phyloP scores from a whole-genome alignment of 257 asterid species.

The Solanum verrucosum region DNA sequence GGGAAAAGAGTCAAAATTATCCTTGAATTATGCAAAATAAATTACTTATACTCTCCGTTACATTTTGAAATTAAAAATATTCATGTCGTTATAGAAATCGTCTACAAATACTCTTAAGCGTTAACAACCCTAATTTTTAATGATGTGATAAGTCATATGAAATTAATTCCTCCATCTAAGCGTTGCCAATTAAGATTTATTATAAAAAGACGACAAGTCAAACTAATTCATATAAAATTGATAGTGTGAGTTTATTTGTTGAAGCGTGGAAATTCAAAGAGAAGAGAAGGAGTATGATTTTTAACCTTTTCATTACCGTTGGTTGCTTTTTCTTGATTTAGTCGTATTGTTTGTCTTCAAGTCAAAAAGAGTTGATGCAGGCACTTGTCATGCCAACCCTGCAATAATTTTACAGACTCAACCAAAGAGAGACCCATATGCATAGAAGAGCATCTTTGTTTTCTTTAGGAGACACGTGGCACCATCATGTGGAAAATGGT shows the following conservation, averaged over 20 bases:
- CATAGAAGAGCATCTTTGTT: conserved; percentile 12
- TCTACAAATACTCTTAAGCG: no score
- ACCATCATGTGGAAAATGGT: neutral
- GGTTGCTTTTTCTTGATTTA: neutral
- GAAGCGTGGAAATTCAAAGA: neutral
- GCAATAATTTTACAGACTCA: neutral
- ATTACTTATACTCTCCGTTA: accelerated
- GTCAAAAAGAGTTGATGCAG: neutral
- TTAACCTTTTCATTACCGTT: neutral
- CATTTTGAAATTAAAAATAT: no score
- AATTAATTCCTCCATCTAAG: no score
- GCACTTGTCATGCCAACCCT: neutral
- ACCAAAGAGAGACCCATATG: neutral
- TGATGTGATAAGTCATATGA: no score
- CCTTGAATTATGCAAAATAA: no score
- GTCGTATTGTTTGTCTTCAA: neutral
- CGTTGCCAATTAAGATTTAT: no score
- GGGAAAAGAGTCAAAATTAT: no score
- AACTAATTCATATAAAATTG: no score
- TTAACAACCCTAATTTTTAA: no score
- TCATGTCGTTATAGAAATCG: no score
- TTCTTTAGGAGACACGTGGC: neutral
- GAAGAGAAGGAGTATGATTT: neutral
- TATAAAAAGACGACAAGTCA: no score
- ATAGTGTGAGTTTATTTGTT: no score